phyloP scores from a whole-genome alignment of 345 rosid genomes.

The Salix viminalis region DNA sequence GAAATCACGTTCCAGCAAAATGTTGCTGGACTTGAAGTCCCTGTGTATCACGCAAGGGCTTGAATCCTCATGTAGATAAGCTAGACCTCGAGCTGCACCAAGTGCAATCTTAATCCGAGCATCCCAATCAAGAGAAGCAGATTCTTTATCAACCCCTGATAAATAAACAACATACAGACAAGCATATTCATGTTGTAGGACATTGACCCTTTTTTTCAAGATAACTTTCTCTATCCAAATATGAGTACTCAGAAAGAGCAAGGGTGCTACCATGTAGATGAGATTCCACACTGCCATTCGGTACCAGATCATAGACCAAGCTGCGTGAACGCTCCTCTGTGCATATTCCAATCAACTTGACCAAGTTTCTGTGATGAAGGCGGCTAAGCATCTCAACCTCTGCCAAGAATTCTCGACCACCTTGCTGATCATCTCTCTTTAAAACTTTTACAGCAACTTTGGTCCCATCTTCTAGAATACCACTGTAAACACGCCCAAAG shows the following conservation, averaged over 20 bases:
- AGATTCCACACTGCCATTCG: constrained; percentile 96
- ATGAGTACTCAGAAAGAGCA: not conserved
- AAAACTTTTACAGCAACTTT: constrained; percentile 84
- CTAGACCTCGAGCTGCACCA: constrained; percentile 93
- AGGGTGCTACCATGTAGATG: constrained; percentile 73
- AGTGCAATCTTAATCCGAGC: constrained; percentile 90
- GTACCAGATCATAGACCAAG: constrained; percentile 87
- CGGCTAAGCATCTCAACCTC: constrained; percentile 99
- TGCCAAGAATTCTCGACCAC: constrained; percentile 85
- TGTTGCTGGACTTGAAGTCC: constrained; percentile 96
- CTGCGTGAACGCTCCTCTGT: constrained; percentile 74
- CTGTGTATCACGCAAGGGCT: constrained; percentile 94
- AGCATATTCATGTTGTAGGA: constrained; percentile 2
- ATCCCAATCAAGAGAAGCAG: constrained; percentile 80
- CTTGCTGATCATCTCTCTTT: constrained; percentile 93
- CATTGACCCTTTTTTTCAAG: not conserved
- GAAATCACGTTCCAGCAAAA: constrained; percentile 83
- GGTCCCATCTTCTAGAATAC: constrained; percentile 80
- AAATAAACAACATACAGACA: constrained; percentile 3
- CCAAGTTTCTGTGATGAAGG: constrained; percentile 90
- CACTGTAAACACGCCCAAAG: constrained; percentile 80
- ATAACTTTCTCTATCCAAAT: not conserved
- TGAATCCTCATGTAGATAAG: constrained; percentile 94
- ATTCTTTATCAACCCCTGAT: constrained; percentile 69
- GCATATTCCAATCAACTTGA: constrained; percentile 90